Evolutionary conservation across 2,329 filamentous ascomycete species (phyloP), one percentile per base, ranked within the genome.

Genomic region (Alternaria novae-zelandiae): DNA sequence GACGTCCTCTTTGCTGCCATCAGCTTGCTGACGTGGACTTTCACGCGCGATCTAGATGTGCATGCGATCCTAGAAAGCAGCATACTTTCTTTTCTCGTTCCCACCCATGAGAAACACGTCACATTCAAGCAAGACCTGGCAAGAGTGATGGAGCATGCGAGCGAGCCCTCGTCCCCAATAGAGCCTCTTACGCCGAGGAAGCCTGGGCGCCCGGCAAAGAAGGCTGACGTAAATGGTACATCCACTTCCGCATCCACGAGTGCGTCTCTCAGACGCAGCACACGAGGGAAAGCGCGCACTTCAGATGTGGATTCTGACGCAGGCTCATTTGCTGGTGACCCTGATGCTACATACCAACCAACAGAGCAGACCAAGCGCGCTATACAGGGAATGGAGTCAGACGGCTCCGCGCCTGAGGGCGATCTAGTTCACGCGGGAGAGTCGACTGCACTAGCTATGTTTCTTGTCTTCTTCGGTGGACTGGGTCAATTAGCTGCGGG

Each of bases 21-120:
- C 13, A 86, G 83, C 59, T 74, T 89, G n/a, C 83, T 86, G 1
- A 60, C 85, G 2, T 90, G 88, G 87, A 83, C 85, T n/a, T 86
- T 86, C 44, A 81, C 85, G 2, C 81, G 86, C 30, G 82, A 84
- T 21, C 78, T 86, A 4, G 83, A 87, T 67, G 81, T 84, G 0
- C 76, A 79, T n/a, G 80, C 84, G 10, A 85, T 89, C 67, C 71
- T 89, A 8, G 69, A 76, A 21, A 75, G 69, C 61, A 78, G 74
- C 47, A 56, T 76, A 26, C 61, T 80, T 7, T 72, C 74, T 6
- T 75, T 75, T 54, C 50, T 78, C 3, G 63, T 70, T 15, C 64
- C 68, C 5, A 67, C 68, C 32, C 62, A 72, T 15, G 73, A 74
- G 49, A 76, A 77, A 49, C 76, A 78, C 32, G 75, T 79, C 3